Evolutionary conservation across 805 yeast species (phyloP), one percentile per base, ranked within the genome.

Genomic region (Pichia californica): DNA sequence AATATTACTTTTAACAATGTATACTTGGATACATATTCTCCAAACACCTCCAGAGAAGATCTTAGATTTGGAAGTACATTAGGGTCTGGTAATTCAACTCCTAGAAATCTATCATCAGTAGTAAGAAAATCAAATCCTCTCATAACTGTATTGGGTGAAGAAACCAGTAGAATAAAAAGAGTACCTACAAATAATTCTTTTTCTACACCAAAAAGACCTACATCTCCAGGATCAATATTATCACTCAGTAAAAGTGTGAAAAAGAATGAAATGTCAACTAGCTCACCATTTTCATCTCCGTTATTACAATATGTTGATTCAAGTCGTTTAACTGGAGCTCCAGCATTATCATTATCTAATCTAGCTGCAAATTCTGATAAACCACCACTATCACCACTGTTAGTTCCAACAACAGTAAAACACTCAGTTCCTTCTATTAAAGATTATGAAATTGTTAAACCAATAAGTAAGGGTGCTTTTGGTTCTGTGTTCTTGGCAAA

Each of bases 401-500:
- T 88, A 35, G 76, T 86, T 1, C 81, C 91, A 1, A 74, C 79
- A 10, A 72, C 83, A 2, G 63, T 66, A 28, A 76, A 77, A 47
- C 73, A 84, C 0, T 53, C 67, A 0, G 65, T 71, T 3, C 93
- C 94, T 0, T 80, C 87, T 2, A 88, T 91, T 26, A 76, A 74
- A 46, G 98, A 94, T 60, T 93, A 88, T 62, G 96, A 88, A 54
- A 77, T 93, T 26, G 68, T 93, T 44, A 88, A 88, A 59, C 96
- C 99, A 0, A 88, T 93, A 40, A 87, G 96, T 56, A 86, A 88
- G 57, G 99, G 99, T 33, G 99, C 99, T 0, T 93, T 89, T 70
- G 99, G 99, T 0, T 83, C 94, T 30, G 99, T 93, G 2, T 93
- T 81, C 61, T 69, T 93, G 8, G 89, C 96, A 0, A 79, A 81